Conservation (phyloP, 495 filamentous ascomycete genomes). For the Aspergillus wentii region DNA sequence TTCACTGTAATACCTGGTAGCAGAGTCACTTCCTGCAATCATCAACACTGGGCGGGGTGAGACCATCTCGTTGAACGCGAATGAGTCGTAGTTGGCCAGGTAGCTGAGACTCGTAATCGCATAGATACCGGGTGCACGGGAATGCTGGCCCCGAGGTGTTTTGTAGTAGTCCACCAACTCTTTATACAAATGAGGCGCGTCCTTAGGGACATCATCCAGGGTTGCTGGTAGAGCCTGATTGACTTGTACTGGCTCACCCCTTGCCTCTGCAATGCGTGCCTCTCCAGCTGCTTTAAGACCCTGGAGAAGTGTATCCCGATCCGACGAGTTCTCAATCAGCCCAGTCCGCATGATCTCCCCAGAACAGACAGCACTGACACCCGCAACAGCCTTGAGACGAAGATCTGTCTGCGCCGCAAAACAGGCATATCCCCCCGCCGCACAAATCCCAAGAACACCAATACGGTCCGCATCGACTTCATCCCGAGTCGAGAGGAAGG, state of each 20-base stretch:
- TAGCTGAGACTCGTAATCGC: conserved; percentile 16
- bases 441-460: conserved; percentile 34
- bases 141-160: conserved; percentile 14
- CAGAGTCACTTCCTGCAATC: conserved; percentile 27
- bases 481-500: conserved; percentile 18
- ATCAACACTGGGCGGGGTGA: conserved; percentile 27
- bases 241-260: conserved; percentile 7
- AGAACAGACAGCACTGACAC: conserved; percentile 15
- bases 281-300: conserved; percentile 11
- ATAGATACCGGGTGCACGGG: conserved; percentile 6
- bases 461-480: conserved; percentile 23
- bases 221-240: conserved; percentile 7
- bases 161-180: conserved; percentile 18
- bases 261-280: conserved; percentile 11
- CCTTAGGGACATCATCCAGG: conserved; percentile 3
- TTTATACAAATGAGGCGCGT: conserved; percentile 1
- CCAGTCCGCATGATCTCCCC: conserved; percentile 21
- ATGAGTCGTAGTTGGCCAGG: conserved; percentile 26
- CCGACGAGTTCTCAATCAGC: conserved; percentile 1
- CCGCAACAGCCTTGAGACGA: conserved; percentile 29
- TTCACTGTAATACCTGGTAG: conserved; percentile 23
- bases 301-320: conserved; percentile 7
- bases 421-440: conserved; percentile 22
- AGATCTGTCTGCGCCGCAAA: conserved; percentile 27
- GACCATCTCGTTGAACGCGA: conserved; percentile 20